Evolutionary conservation across 2,329 filamentous ascomycete genomes (phyloP), one percentile per base, ranked within the genome.

Genomic region (Fusarium sp.): DNA sequence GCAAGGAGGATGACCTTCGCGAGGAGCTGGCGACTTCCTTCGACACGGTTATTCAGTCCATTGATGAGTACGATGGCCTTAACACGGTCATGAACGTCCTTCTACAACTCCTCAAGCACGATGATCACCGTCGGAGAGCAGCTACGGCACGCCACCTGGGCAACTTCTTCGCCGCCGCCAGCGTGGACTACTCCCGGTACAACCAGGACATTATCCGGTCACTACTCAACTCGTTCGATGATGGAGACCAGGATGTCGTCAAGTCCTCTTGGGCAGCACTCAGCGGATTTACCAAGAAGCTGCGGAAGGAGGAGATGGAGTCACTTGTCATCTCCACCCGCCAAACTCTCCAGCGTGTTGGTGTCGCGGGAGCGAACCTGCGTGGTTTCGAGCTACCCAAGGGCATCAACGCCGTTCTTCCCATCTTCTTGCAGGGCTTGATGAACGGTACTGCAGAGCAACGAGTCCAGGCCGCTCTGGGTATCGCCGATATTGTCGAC

Each of bases 231-330:
- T 95, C 94, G 0, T 99, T 99, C 79, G 95, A 96, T 78, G 96
- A 99, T 78, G 84, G 90, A 62, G 96, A 98, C 79, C 83, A 84
- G 70, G 91, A 92, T 24, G 96, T 98, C 5, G 93, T 98, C 78
- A 97, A 97, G 85, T 90, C 94, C 51, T 91, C 96, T 24, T 98
- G 95, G 95, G 88, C 91, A 63, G 96, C 95, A 7, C 89, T 99
- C 67, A 94, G 86, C 76, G 93, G 94, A 66, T 92, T 99, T 76
- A 98, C 95, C 53, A 95, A 95, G 81, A 92, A 91, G 77, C 89
- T 99, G 70, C 92, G 92, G 80, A 99, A 99, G 83, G 97, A 99
- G 80, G 96, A 98, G 83, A 98, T 99, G 96, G 97, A 99, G 80
- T 91, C 93, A 1, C 88, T 99, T 53, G 95, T 98, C 20, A 86